These are phyloP conservation scores for Auricularia sp. DNA, from an alignment of 768 basidiomycete species.

Conservation along the genomic window DNA sequence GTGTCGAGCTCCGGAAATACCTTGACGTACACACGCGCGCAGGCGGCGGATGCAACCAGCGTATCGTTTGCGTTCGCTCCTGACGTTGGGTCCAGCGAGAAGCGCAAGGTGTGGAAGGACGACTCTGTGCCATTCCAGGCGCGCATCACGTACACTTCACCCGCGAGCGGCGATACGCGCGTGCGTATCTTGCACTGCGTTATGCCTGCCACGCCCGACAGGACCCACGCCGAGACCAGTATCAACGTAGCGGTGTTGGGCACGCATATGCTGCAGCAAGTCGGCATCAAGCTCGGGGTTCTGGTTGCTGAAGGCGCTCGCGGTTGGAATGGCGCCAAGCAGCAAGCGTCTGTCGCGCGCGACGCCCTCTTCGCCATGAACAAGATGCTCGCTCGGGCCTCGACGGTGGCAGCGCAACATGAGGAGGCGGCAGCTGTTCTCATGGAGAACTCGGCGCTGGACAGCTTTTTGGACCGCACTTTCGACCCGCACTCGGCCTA, in stretches of 20 bases:
- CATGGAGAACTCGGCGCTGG: neutral
- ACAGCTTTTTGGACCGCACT: neutral
- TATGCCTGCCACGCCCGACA: neutral
- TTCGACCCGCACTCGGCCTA: neutral
- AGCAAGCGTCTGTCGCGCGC: neutral
- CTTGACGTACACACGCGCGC: neutral
- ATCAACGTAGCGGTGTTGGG: neutral
- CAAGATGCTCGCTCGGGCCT: conserved; percentile 2
- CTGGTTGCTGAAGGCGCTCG: neutral
- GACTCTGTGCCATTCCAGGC: conserved; percentile 1
- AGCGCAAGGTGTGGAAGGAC: neutral
- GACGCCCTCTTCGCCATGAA: conserved; percentile 1
- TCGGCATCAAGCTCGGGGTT: neutral
- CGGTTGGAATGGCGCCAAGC: neutral
- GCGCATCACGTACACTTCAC: conserved; percentile 1
- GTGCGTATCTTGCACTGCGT: neutral
- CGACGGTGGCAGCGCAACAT: neutral
- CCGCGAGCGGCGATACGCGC: neutral
- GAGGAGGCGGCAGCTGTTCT: neutral
- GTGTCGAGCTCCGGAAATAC: neutral
- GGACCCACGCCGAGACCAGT: neutral
- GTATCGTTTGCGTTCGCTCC: conserved; percentile 1
- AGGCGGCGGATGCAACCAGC: neutral
- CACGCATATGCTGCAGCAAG: neutral
- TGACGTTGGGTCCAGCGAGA: neutral